phyloP scores from a whole-genome alignment of 1,139 yeast genomes.

The Geotrichum histeridarum region DNA sequence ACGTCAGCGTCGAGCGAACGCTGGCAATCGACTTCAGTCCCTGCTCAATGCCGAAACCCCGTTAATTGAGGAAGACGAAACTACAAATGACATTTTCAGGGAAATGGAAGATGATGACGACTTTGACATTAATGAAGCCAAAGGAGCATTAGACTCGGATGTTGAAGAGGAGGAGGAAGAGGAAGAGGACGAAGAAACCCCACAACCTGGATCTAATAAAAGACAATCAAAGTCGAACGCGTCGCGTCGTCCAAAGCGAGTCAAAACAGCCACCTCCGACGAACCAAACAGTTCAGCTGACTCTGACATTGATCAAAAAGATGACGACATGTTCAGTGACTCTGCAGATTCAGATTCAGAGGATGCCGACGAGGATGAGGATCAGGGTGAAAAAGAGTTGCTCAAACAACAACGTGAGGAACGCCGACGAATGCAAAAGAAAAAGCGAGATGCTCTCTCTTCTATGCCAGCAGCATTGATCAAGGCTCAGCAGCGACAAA shows the following conservation, averaged over 20 bases:
- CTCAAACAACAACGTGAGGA: constrained; percentile 30
- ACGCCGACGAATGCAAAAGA: constrained; percentile 26
- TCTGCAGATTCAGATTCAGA: constrained; percentile 30
- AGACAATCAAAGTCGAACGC: background rate
- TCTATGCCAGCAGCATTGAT: constrained; percentile 15
- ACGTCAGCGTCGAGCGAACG: constrained; percentile 75
- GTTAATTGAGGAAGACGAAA: constrained; percentile 50
- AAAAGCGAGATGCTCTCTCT: constrained; percentile 18
- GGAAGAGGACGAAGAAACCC: constrained; percentile 4
- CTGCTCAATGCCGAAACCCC: constrained; percentile 65
- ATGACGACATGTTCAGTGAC: constrained; percentile 35
- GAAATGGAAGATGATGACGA: constrained; percentile 85
- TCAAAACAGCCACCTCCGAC: background rate
- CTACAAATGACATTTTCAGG: constrained; percentile 68
- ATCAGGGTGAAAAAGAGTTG: constrained; percentile 37
- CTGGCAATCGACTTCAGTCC: constrained; percentile 78
- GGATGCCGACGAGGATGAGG: constrained; percentile 33
- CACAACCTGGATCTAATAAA: background rate
- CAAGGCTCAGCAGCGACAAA: constrained; percentile 15
- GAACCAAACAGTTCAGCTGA: background rate
- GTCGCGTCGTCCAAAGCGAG: background rate
- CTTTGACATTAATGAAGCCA: constrained; percentile 46
- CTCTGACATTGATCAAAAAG: constrained; percentile 17
- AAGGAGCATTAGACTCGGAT: constrained; percentile 24
- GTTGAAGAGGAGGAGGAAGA: constrained; percentile 20